Base-by-base conservation (phyloP, 2,329 filamentous ascomycete genomes). In the Pseudocercospora musae region DNA sequence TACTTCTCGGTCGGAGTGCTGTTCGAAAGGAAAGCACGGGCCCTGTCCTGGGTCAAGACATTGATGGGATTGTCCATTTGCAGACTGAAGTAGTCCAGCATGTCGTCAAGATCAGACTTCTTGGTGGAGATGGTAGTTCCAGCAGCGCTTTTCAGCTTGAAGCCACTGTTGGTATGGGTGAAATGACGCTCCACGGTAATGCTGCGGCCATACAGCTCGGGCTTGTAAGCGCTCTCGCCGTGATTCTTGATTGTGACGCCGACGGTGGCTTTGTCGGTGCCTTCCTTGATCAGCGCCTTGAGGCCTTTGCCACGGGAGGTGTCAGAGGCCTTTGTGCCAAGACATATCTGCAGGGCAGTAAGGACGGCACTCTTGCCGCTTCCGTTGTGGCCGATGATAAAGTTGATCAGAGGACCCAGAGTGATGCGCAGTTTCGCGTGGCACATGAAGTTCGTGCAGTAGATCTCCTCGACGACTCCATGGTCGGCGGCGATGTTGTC, bases 21-120 rank as follows among this genome's bases (percentile, higher is more conserved):
- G 37, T 88, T 86, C 72, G 94, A 96, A 48, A 99, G 83, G 71
- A 99, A 99, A 62, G 96, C 90, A 10, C 95, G 87, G 10, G 95
- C 95, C 76, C 93, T 92, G 74, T 99, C 95, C 76, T 99, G 95
- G 0, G 93, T 96, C 18, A 99, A 82, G 6, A 98, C 90, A 63
- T 96, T 98, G 80, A 99, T 88, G 0, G 95, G 95, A 70, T 99
- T 99, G 73, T 98, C 94, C 61, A 99, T 92, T 75, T 98, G 94
- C 46, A 99, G 81, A 46, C 89, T 91, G 74, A 92, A 98, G 74
- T 91, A 96, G 75, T 99, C 95, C 46, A 92, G 88, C 53, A 99
- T 94, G 68, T 96, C 91, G 68, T 97, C 93, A 8, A 99, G 84
- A 68, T 97, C 94, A 8, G 85, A 82, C 73, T 91, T 95, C 76